A percentile compares a stretch with the other conserved stretches of the same genome.
phyloP scores from a whole-genome alignment of 2,329 filamentous ascomycete genomes.

The Monilinia fructigena region DNA sequence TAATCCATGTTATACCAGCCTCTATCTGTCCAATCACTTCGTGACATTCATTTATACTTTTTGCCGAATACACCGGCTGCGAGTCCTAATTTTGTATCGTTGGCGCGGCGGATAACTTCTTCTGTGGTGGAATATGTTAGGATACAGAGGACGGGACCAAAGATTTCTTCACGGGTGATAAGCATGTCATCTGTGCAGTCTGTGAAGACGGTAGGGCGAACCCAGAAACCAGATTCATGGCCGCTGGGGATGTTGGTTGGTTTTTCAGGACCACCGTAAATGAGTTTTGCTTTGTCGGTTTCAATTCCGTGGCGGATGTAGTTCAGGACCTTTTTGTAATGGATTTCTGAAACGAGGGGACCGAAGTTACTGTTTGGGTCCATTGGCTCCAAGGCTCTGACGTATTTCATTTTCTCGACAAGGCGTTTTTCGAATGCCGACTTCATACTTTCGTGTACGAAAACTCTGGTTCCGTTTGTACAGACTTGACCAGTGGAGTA shows the following conservation, averaged over 20 bases:
- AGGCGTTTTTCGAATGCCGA: conserved; percentile 65
- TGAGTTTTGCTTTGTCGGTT: conserved; percentile 68
- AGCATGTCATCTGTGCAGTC: conserved; percentile 81
- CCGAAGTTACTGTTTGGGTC: conserved; percentile 77
- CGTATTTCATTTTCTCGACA: conserved; percentile 65
- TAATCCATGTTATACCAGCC: conserved; percentile 88
- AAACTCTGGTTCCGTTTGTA: conserved; percentile 88
- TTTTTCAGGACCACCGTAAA: conserved; percentile 67
- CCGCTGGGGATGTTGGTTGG: conserved; percentile 44
- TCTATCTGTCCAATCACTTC: conserved; percentile 68
- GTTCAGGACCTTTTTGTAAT: conserved; percentile 72
- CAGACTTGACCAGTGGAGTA: conserved; percentile 89
- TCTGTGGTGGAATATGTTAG: conserved; percentile 69
- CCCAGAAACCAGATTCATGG: conserved; percentile 69
- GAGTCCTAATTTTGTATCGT: conserved; percentile 73
- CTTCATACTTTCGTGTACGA: conserved; percentile 68
- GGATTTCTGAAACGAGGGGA: conserved; percentile 71
- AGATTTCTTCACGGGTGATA: conserved; percentile 80
- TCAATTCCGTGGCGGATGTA: conserved; percentile 77
- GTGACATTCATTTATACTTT: conserved; percentile 70
- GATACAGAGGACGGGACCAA: conserved; percentile 83
- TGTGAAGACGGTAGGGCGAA: conserved; percentile 80
- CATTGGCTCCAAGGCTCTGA: conserved; percentile 71
- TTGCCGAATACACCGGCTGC: conserved; percentile 82
- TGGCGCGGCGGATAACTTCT: conserved; percentile 70